Evolutionary conservation across 176 grass and related monocot species (phyloP).

Genomic region (Puya raimondii): DNA sequence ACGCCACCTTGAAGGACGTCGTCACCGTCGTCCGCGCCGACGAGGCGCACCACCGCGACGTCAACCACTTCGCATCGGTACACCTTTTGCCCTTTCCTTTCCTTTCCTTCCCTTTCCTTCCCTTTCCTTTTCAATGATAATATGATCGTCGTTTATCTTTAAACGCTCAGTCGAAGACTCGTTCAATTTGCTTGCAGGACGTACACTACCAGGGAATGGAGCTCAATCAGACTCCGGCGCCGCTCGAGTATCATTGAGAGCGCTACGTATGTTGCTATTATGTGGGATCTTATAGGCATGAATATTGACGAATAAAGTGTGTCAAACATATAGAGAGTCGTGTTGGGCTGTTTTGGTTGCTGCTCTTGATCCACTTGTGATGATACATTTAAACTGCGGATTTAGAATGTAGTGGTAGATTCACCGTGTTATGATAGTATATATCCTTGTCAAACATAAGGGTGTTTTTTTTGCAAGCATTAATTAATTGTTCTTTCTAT

Average conservation of each 20-base stretch:
- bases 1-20: slow-evolving; percentile 91
- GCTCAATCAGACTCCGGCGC: slow-evolving; percentile 66
- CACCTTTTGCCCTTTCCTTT: neutral
- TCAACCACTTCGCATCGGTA: slow-evolving; percentile 95
- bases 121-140: neutral
- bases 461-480: no score
- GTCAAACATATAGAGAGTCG: no score
- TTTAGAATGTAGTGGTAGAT: no score
- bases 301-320: slow-evolving; percentile 8
- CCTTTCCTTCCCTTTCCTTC: neutral
- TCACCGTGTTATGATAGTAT: no score
- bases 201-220: slow-evolving; percentile 78
- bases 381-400: no score
- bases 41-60: slow-evolving; percentile 90
- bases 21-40: slow-evolving; percentile 82
- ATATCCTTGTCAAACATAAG: no score
- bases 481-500: no score
- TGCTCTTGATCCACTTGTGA: no score
- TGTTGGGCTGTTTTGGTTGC: no score
- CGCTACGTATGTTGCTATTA: neutral
- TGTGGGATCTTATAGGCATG: neutral
- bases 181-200: slow-evolving; percentile 35
- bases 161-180: no score
- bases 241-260: slow-evolving; percentile 51
- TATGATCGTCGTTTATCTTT: no score